Evolutionary conservation across 176 grass and related monocot species (phyloP).

Genomic region (Secale cereale): DNA sequence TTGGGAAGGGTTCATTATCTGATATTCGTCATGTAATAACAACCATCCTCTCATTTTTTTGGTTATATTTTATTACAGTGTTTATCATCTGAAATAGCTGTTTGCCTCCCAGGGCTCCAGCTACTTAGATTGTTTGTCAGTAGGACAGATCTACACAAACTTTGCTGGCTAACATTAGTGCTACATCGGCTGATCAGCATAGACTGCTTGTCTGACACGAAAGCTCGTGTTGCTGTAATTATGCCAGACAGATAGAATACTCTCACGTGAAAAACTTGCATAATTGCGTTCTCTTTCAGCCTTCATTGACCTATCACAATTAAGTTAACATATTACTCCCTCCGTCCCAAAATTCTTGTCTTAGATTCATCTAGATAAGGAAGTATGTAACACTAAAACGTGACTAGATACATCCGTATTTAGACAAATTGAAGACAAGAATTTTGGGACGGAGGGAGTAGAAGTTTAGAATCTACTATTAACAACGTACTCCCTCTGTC

Average conservation of each 20-base stretch:
- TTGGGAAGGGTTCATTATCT: constrained; percentile 91
- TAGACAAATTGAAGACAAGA: too few species aligned
- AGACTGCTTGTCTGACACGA: neutral
- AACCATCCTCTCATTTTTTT: neutral
- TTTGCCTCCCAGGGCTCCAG: neutral
- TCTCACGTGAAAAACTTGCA: neutral
- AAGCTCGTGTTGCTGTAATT: neutral
- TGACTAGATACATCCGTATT: too few species aligned
- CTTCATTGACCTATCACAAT: neutral
- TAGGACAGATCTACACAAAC: neutral
- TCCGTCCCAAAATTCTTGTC: too few species aligned
- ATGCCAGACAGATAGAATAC: neutral
- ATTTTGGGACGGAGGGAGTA: too few species aligned
- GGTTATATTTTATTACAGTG: neutral
- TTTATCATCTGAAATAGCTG: constrained; percentile 9
- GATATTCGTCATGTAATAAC: constrained; percentile 89
- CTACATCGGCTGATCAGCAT: neutral
- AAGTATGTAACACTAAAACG: too few species aligned
- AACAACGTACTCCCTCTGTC: too few species aligned
- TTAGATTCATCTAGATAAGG: too few species aligned
- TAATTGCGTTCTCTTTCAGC: neutral
- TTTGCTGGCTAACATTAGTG: constrained; percentile 3
- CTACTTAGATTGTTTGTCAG: neutral
- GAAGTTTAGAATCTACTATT: neutral
- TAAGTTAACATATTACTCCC: neutral